A percentile compares a stretch with the other conserved stretches of the same genome.
These are phyloP conservation scores for Naganishia onofrii DNA, from an alignment of 768 basidiomycete species.

Conservation along the genomic window DNA sequence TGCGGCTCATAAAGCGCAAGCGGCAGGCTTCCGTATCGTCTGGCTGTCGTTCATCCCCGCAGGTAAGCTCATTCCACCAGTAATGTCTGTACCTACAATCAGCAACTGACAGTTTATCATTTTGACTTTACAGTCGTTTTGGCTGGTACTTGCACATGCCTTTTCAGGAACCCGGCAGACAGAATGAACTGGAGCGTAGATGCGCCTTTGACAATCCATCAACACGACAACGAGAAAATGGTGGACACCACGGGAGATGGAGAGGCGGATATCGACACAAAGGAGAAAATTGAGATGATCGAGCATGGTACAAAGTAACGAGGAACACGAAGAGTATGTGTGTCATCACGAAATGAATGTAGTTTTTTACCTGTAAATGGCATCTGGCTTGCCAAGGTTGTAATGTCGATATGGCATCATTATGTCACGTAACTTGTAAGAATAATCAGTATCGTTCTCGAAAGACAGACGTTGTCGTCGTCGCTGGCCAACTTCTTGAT, in stretches of 20 bases:
- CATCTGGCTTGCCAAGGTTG: neutral
- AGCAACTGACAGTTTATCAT: neutral
- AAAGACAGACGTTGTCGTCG: no score
- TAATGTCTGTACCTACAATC: neutral
- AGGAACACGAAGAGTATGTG: neutral
- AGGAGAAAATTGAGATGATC: neutral
- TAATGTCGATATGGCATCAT: neutral
- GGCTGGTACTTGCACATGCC: neutral
- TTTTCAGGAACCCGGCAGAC: neutral
- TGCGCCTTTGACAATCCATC: neutral
- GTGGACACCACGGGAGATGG: neutral
- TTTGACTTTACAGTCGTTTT: neutral
- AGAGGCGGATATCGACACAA: neutral
- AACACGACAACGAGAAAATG: constrained; percentile 3
- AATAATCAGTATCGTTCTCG: neutral
- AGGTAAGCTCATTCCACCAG: neutral
- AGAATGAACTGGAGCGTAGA: neutral
- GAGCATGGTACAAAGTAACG: neutral
- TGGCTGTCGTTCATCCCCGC: neutral
- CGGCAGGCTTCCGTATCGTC: neutral
- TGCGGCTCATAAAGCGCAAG: neutral
- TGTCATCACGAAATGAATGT: neutral
- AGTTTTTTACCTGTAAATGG: neutral
- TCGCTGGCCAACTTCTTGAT: no score
- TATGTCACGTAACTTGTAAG: neutral